Base-by-base conservation (phyloP, 2,329 filamentous ascomycete species). In the Iodosphaeria phyllophila region DNA sequence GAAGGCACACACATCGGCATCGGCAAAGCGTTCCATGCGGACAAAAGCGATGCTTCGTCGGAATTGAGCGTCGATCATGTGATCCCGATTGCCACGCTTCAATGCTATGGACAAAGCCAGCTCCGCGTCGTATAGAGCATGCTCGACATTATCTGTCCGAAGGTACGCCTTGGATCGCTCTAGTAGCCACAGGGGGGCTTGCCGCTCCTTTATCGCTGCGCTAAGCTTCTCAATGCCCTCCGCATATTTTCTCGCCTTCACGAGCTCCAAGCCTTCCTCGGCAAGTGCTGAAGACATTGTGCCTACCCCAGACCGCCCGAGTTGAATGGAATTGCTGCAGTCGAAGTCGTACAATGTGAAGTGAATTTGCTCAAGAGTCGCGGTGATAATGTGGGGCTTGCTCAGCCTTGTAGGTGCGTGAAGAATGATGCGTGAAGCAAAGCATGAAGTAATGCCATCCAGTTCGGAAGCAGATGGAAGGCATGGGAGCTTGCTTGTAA, bases 31-130 rank as follows among this genome's bases (percentile, higher is more conserved):
- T 17, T 65, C 67, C 20, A 83, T 54, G 24, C 72, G 66, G 46
- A 70, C 77, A 14, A 86, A 58, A 8, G 75, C 64, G 8, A 92
- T 67, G 5, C 69, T 77, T 18, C 86, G 69, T 36, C 84, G 70
- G 39, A 89, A 68, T 40, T 93, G 80, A 2, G 79, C 74, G n/a
- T 80, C 67, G 22, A 72, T 60, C 46, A 93, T 80, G 16, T 76
- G 61, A 34, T 80, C 69, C 25, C 77, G 69, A 39, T 74, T 76
- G 16, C 65, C 77, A 20, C 86, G 74, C 32, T 74, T 60, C 14
- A 54, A 54, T 3, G 73, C 74, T 4, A 61, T 51, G 18, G 61
- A 50, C 26, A 76, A 62, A 3, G 72, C 77, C 23, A 60, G 58
- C 32, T 82, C 68, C 18, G 74, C 71, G 47, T 84, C 77, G 19